These are phyloP conservation scores for Pholiota adiposa DNA, from an alignment of 1,284 basidiomycete genomes.

Conservation along the genomic window DNA sequence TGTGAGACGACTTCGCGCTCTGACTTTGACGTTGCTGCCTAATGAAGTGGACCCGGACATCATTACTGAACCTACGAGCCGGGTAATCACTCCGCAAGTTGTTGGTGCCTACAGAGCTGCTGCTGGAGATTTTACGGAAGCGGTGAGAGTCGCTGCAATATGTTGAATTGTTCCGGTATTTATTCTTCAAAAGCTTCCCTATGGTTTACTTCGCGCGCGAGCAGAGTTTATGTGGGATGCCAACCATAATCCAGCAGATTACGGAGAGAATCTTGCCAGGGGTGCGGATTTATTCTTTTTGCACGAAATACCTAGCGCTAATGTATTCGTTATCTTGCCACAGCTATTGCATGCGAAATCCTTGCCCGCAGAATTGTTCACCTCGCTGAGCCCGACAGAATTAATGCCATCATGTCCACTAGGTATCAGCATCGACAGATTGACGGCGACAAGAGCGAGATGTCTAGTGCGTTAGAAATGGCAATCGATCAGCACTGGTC, in stretches of 20 bases:
- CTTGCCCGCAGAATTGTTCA: slow-evolving; percentile 85
- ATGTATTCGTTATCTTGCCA: not conserved
- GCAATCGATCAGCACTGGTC: slow-evolving; percentile 88
- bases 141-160: slow-evolving; percentile 50
- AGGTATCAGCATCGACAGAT: slow-evolving; percentile 75
- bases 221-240: slow-evolving; percentile 81
- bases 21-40: slow-evolving; percentile 81
- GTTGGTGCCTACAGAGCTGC: slow-evolving; percentile 66
- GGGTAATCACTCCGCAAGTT: slow-evolving; percentile 74
- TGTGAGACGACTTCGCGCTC: slow-evolving; percentile 77
- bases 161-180: not conserved
- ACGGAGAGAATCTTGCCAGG: slow-evolving; percentile 83
- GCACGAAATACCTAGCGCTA: not conserved
- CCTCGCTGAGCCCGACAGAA: slow-evolving; percentile 60
- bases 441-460: slow-evolving; percentile 80
- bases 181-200: slow-evolving; percentile 59
- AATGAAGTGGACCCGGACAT: slow-evolving; percentile 71
- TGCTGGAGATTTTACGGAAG: slow-evolving; percentile 80
- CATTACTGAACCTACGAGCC: slow-evolving; percentile 69
- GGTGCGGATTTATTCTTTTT: slow-evolving; percentile 45
- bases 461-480: slow-evolving; percentile 77
- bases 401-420: slow-evolving; percentile 76
- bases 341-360: slow-evolving; percentile 86
- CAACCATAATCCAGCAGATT: slow-evolving; percentile 77
- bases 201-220: slow-evolving; percentile 80